Percentiles rank a stretch among this genome's conserved stretches.
These are phyloP conservation scores for Claviceps sp. DNA, from an alignment of 2,329 filamentous ascomycete genomes.

Conservation along the genomic window DNA sequence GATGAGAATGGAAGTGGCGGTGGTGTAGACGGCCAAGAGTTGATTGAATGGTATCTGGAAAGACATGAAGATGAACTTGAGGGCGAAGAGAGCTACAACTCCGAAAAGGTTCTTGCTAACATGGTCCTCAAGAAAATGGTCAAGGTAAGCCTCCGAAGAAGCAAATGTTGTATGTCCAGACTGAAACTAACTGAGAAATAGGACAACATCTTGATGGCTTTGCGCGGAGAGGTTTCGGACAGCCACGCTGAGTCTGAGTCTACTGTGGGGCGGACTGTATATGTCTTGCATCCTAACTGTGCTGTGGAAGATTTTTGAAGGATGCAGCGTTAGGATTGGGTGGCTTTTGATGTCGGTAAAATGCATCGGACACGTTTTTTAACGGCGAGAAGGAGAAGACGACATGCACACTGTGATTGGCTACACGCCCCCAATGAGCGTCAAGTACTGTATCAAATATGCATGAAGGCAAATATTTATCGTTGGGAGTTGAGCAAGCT, in stretches of 20 bases:
- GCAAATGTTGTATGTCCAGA: not conserved
- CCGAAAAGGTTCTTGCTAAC: conserved; percentile 56
- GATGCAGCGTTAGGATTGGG: not conserved
- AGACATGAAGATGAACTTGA: conserved; percentile 74
- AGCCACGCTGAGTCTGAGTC: conserved; percentile 32
- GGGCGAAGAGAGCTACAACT: conserved; percentile 67
- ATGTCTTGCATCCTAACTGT: conserved; percentile 90
- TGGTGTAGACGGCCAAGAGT: conserved; percentile 69
- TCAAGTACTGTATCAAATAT: too few relatives aligned
- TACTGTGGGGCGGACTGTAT: conserved; percentile 40
- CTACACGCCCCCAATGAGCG: not conserved
- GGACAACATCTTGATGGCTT: conserved; percentile 80
- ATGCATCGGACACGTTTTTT: not conserved
- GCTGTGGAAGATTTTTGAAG: conserved; percentile 53
- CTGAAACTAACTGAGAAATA: conserved; percentile 29
- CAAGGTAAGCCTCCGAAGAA: conserved; percentile 48
- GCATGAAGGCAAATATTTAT: too few relatives aligned
- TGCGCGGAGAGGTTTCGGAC: conserved; percentile 48
- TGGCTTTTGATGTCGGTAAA: not conserved
- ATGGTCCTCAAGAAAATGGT: conserved; percentile 95
- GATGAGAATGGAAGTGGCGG: conserved; percentile 66
- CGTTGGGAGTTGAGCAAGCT: not conserved
- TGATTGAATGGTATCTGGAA: conserved; percentile 85
- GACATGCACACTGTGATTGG: not conserved
- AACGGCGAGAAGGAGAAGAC: not conserved